These are phyloP conservation scores for Wallacemonas sp. DNA, from an alignment of 208 protist genomes.

Conservation along the genomic window DNA sequence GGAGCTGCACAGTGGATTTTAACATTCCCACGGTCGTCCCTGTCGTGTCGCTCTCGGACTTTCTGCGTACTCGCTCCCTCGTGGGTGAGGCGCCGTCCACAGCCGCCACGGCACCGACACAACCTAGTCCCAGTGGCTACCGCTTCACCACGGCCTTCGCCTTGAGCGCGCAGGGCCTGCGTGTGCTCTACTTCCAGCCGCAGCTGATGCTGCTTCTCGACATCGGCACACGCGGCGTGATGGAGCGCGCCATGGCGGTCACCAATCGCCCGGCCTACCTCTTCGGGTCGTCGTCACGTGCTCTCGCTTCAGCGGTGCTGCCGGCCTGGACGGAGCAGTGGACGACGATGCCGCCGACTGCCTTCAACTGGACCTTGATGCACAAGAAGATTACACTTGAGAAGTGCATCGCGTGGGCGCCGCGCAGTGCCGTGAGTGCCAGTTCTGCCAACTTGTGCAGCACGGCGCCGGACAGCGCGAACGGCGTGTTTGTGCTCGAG, in stretches of 20 bases:
- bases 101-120: neutral
- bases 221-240: conserved; percentile 30
- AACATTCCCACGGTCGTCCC: conserved; percentile 20
- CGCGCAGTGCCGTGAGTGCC: neutral
- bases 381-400: conserved; percentile 17
- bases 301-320: conserved; percentile 2
- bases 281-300: neutral
- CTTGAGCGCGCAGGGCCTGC: conserved; percentile 5
- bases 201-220: conserved; percentile 37
- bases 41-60: conserved; percentile 36
- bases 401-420: neutral
- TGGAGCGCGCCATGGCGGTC: conserved; percentile 22
- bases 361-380: conserved; percentile 20
- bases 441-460: neutral
- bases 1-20: conserved; percentile 7
- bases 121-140: conserved; percentile 11
- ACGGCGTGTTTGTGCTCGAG: conserved; percentile 1
- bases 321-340: conserved; percentile 9
- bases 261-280: conserved; percentile 20
- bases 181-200: conserved; percentile 29
- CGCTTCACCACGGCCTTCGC: conserved; percentile 29
- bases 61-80: conserved; percentile 14
- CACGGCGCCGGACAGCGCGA: too few relatives aligned
- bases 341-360: conserved; percentile 2
- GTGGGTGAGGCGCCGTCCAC: too few relatives aligned